A percentile compares a stretch with the other conserved stretches of the same genome.
Evolutionary conservation across 2,329 filamentous ascomycete species (phyloP).

Genomic region (Aureobasidium leucospermi): DNA sequence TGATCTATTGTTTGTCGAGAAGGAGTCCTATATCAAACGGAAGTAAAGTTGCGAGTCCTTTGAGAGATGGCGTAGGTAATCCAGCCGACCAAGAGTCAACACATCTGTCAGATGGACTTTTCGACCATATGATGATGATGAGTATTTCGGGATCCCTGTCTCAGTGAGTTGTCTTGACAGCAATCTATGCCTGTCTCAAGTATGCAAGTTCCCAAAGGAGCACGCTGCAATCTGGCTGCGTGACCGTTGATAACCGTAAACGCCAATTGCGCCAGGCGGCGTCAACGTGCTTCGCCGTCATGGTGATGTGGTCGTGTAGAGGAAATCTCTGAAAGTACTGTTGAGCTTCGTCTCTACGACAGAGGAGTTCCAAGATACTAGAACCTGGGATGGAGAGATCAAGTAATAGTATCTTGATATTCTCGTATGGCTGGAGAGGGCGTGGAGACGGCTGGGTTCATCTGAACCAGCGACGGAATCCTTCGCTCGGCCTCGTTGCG

Average conservation of each 20-base stretch:
- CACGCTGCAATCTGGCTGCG: background rate
- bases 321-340: background rate
- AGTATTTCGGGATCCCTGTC: no score
- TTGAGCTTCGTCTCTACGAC: background rate
- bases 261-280: background rate
- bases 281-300: background rate
- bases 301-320: background rate
- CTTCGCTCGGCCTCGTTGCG: background rate
- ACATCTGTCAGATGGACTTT: no score
- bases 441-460: background rate
- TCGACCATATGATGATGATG: no score
- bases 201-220: background rate
- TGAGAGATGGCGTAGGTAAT: no score
- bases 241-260: background rate
- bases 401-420: background rate
- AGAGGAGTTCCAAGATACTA: no score
- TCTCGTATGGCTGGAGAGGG: background rate
- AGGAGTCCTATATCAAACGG: background rate
- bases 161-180: background rate
- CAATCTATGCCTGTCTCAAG: background rate
- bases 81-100: no score
- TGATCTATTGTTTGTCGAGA: background rate
- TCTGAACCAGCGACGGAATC: background rate
- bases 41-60: background rate
- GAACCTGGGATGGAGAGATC: background rate